Evolutionary conservation across 306 rosid genomes (phyloP), one percentile per base, ranked within the genome.

Genomic region (Quercus aquifolioides): DNA sequence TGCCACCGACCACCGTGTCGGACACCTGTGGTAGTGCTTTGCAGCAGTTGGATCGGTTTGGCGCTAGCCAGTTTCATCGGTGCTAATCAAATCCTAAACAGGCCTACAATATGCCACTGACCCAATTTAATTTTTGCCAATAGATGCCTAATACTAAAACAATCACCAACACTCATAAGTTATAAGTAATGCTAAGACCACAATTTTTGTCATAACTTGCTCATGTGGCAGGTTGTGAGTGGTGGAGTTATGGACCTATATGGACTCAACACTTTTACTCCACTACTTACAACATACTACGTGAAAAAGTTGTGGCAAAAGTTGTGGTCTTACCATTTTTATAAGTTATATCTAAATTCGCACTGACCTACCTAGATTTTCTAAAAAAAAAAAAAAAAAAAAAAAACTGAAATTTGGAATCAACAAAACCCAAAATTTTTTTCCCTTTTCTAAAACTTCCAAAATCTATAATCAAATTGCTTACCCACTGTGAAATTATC

Each of bases 361-460:
- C 59, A 65, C 31, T 83, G 17, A 83, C 78, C 89, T 84, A 78
- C 83, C 74, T 74, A 80, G 73, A 67, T 49, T 62, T 83, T 76
- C 75, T 3, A 25, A 1, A 25, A 25, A 25, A 25, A 25, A 25
- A 25, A 76, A 41, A 2, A 28, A 81, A 85, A 60, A 68, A 28
- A 28, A 33, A 33, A 5, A 35, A 26, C 63, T 72, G 33, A 83
- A 78, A 82, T 81, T 57, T 21, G 49, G 71, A 67, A 84, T 38
- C 57, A 41, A 55, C 70, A 55, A 85, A 71, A 28, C 69, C 71
- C 78, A 62, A 71, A 69, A 10, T 21, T 25, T 3, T 1, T 57
- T 56, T 41, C 46, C 46, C 70, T 15, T 75, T 77, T 55, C 35
- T 49, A 79, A 80, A 85, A 68, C 52, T 13, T 26, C 65, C 46